Evolutionary conservation across 2,329 filamentous ascomycete species (phyloP).

Genomic region (Arthrobotrys pseudoclavata): DNA sequence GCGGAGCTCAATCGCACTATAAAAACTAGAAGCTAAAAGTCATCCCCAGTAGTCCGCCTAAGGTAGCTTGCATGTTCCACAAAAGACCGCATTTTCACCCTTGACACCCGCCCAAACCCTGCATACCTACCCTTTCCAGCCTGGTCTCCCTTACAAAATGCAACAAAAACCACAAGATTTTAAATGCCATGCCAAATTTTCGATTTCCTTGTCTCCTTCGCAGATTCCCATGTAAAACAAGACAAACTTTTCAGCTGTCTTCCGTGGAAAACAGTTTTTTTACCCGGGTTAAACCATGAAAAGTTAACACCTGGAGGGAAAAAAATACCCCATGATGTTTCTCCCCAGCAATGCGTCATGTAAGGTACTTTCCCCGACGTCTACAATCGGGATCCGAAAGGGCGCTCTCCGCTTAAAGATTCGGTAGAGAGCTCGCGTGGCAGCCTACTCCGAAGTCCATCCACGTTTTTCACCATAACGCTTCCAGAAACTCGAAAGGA

Average conservation of each 20-base stretch:
- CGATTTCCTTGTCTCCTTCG: neutral
- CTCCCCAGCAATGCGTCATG: neutral
- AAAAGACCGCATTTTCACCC: neutral
- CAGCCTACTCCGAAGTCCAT: neutral
- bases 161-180: neutral
- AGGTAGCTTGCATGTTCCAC: too few relatives aligned
- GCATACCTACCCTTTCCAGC: conserved; percentile 16
- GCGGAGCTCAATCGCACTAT: too few relatives aligned
- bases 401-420: too few relatives aligned
- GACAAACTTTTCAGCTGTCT: too few relatives aligned
- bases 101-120: neutral
- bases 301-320: too few relatives aligned
- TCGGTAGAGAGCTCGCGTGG: neutral
- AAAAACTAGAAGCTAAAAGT: too few relatives aligned
- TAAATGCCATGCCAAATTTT: too few relatives aligned
- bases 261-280: too few relatives aligned
- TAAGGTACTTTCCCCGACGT: neutral
- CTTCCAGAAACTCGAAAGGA: neutral
- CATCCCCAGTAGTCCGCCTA: too few relatives aligned
- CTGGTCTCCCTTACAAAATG: neutral
- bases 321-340: neutral
- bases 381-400: neutral
- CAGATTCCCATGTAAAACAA: neutral
- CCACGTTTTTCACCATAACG: neutral
- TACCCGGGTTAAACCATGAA: too few relatives aligned